Base-by-base conservation (phyloP, 83 land plant species). In the Thuja plicata region DNA sequence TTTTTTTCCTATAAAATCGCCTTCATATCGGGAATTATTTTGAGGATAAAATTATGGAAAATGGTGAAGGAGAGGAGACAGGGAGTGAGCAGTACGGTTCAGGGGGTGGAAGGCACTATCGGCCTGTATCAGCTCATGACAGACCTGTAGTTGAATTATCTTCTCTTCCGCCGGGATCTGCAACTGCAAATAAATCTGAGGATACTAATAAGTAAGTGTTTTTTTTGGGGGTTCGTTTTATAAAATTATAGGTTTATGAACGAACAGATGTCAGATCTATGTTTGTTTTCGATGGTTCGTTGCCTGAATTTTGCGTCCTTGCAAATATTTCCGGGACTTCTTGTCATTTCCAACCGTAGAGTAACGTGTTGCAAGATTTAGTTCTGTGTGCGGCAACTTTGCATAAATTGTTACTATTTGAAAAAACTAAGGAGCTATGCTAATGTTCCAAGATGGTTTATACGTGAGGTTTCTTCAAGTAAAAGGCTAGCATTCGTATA, bases 121-220 rank as follows among this genome's bases (percentile, higher is more conserved):
- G 91, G 34, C 92, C 94, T 1, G 94, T 94, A 10, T 92, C 89
- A 17, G 87, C 94, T 40, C 70, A 91, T 41, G 95, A 94, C 83
- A 85, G 91, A 27, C 90, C 94, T 46, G 91, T 90, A 13, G 89
- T 94, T 50, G 86, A 92, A 84, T 90, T 94, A 92, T 86, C 93
- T 0, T 87, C 95, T 30, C 41, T 94, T 70, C 94, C 90, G 54
- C 35, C 88, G 38, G 89, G 87, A 85, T 88, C 92, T 38, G 38
- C 88, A 62, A 40, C 27, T 66, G 76, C 80, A 77, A 88, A 37
- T 77, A 43, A 34, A 40, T 30, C 55, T 3, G 88, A 45, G 37
- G 88, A 66, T 85, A 85, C 55, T 60, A 77, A 43, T 55, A 81
- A 70, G 85, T 85, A 48, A 57, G 89, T 60, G n/a, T 38, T 43